Base-by-base conservation (phyloP, 2,329 filamentous ascomycete genomes). In the Arachnomyces sp. region DNA sequence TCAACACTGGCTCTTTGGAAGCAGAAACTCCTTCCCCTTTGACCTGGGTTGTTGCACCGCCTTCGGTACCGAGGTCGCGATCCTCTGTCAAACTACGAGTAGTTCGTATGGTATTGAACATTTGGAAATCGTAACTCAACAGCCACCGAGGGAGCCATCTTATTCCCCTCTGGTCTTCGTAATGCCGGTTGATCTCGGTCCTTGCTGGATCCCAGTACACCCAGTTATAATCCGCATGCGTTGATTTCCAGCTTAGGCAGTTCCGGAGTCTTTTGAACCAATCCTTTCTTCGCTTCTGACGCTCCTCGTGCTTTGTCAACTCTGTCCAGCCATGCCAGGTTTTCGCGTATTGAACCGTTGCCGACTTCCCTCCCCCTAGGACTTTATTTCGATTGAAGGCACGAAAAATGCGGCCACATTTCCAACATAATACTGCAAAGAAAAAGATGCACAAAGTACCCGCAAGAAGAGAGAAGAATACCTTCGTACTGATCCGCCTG, bases 301-400 rank as follows among this genome's bases (percentile, higher is more conserved):
- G 54, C 6, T 48, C 43, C 31, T 63, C 49, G 17, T 63, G 56
- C 4, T 46, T 52, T n/a, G 58, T 43, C 9, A 54, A 38, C 2
- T 57, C 49, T 11, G 65, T 51, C 64, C 64, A 67, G 28, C 63
- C 64, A 42, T 66, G 64, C 63, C 64, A 67, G 9, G 63, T 64
- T 31, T 56, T 62, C 16, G 56, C 56, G 43, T 64, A 65, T 11
- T 60, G 59, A 44, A 51, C 49, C 12, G 49, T 50, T 7, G 53
- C 46, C 3, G 45, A 37, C 43, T 59, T 64, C 16, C 58, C 59
- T 38, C 44, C 48, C 33, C 46, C 39, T 14, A 64, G 37, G 20
- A 67, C 55, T 44, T 51, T 59, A 30, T 54, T 42, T 38, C 51
- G 49, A 6, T 52, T 65, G 37, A 65, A 61, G 2, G 40, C 54